Base-by-base conservation (phyloP, 1,284 basidiomycete genomes). In the Ganoderma sinense region DNA sequence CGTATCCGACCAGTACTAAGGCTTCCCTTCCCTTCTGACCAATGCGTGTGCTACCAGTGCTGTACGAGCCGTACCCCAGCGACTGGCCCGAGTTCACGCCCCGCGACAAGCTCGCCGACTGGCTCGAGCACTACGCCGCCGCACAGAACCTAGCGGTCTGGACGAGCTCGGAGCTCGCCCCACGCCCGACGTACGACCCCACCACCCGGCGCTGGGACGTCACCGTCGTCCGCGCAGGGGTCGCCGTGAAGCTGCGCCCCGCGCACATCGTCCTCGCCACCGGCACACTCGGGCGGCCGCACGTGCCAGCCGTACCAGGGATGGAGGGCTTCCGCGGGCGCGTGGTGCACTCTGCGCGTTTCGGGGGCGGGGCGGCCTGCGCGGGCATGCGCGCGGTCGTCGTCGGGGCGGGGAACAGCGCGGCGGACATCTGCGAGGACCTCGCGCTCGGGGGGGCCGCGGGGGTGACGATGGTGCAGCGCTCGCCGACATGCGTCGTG, bases 81-180 rank as follows among this genome's bases (percentile, higher is more conserved):
- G 78, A 76, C 55, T 79, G 79, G 78, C 77, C 78, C 0, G 67
- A 73, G 29, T 80, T 69, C 66, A 76, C 78, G 1, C 78, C 79
- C 1, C 73, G 76, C 0, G 78, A 77, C 62, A 78, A 85, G 75
- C 78, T 92, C 2, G 90, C 87, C 0, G 87, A 90, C 76, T 92
- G 89, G 87, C 80, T 92, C 3, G 89, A 92, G 77, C 79, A 81
- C 10, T 93, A 92, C 78, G 89, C 88, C 4, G 82, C 86, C 41
- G 80, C 85, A 1, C 83, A 92, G 74, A 89, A 92, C 70, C 76
- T 92, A 48, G 87, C 88, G 74, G 82, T 89, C 29, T 92, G 91
- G 91, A 88, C 86, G 0, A 85, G 85, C n/a, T 82, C 87, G 0
- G 84, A 84, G 72, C 65, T 85, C 41, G 55, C 69, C 59, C 70